Conservation (phyloP, 768 basidiomycete genomes). For the Russula sp. region DNA sequence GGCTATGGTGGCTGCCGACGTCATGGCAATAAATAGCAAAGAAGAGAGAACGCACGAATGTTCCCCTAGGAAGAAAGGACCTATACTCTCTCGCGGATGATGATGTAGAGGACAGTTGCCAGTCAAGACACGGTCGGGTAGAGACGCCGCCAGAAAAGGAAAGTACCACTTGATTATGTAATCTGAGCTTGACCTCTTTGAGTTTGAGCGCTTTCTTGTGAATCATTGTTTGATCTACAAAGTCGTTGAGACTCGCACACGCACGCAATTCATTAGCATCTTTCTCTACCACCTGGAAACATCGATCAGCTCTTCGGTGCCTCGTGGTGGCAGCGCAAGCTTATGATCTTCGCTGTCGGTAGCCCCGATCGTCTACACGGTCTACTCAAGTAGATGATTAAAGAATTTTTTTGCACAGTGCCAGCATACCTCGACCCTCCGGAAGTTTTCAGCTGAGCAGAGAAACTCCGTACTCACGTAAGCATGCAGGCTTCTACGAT, state of each 20-base stretch:
- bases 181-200: neutral
- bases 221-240: neutral
- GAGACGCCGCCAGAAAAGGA: neutral
- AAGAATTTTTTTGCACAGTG: too few species aligned
- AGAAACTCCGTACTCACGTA: neutral
- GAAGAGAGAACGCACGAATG: neutral
- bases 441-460: neutral
- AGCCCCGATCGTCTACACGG: neutral
- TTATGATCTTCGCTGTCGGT: neutral
- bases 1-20: neutral
- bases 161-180: constrained; percentile 14
- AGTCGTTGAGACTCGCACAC: neutral
- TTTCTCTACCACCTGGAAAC: neutral
- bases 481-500: neutral
- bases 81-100: neutral
- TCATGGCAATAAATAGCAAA: neutral
- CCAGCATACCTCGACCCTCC: neutral
- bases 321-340: neutral
- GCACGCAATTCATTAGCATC: neutral
- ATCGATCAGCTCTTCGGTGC: neutral
- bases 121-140: constrained; percentile 9
- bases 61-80: neutral
- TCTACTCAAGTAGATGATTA: neutral
- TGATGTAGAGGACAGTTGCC: constrained; percentile 1
- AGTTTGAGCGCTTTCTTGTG: neutral